A percentile compares a stretch with the other conserved stretches of the same genome.
These are phyloP conservation scores for Dissoconium aciculare DNA, from an alignment of 2,329 filamentous ascomycete genomes.

Conservation along the genomic window DNA sequence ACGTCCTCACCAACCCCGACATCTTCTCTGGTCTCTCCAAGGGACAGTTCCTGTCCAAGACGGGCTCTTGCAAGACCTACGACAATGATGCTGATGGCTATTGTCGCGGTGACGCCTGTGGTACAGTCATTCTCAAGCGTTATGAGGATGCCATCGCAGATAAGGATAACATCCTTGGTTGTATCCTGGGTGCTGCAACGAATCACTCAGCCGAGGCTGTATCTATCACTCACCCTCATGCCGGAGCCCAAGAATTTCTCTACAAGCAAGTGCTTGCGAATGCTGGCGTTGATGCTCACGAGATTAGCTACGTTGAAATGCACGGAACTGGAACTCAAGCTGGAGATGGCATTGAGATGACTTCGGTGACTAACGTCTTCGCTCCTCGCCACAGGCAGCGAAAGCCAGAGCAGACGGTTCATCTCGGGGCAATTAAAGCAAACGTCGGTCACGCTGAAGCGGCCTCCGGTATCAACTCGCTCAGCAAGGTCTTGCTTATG, in stretches of 20 bases:
- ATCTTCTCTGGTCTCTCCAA: slow-evolving; percentile 62
- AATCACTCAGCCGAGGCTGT: slow-evolving; percentile 72
- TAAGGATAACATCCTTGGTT: slow-evolving; percentile 56
- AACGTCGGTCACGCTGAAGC: slow-evolving; percentile 42
- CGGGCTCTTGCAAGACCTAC: slow-evolving; percentile 64
- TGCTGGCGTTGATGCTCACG: slow-evolving; percentile 58
- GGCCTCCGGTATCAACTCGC: slow-evolving; percentile 39
- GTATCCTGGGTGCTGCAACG: slow-evolving; percentile 59
- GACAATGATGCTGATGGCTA: slow-evolving; percentile 71
- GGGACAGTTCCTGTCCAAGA: slow-evolving; percentile 65
- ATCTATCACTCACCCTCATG: slow-evolving; percentile 73
- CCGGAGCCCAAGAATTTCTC: slow-evolving; percentile 56
- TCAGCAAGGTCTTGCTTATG: slow-evolving; percentile 40
- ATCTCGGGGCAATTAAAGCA: slow-evolving; percentile 41
- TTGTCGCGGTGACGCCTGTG: slow-evolving; percentile 64
- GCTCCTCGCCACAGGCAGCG: slow-evolving; percentile 39
- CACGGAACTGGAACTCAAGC: slow-evolving; percentile 80
- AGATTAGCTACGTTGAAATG: slow-evolving; percentile 76
- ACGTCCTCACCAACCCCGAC: slow-evolving; percentile 66
- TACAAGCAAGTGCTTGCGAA: slow-evolving; percentile 57
- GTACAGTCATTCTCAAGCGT: slow-evolving; percentile 61
- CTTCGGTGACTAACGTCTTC: slow-evolving; percentile 53
- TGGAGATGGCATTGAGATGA: slow-evolving; percentile 70
- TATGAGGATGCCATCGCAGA: slow-evolving; percentile 64
- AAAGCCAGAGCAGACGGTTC: slow-evolving; percentile 34